Evolutionary conservation across 345 rosid species (phyloP).

Genomic region (Boechera divaricarpa): DNA sequence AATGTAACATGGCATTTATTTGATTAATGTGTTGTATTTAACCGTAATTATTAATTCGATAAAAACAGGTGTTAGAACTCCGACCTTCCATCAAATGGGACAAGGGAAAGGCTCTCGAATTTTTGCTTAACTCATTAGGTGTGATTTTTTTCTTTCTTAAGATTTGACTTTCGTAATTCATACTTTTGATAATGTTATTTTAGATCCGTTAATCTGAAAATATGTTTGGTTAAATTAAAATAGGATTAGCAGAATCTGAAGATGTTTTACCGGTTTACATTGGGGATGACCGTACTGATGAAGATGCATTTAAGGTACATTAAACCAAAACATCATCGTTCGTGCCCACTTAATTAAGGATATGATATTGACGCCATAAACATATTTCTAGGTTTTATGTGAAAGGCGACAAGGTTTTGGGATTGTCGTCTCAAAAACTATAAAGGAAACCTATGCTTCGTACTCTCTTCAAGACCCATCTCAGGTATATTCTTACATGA

Average conservation of each 20-base stretch:
- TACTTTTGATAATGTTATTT: not conserved
- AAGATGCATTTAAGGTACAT: conserved; percentile 67
- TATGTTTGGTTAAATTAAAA: conserved; percentile 3
- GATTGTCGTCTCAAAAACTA: conserved; percentile 55
- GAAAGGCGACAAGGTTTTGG: conserved; percentile 53
- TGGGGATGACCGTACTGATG: conserved; percentile 69
- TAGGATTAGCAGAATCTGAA: conserved; percentile 36
- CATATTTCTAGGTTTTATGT: conserved; percentile 46
- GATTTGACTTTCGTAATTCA: not conserved
- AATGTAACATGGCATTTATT: not conserved
- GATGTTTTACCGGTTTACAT: conserved; percentile 61
- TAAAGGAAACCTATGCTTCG: conserved; percentile 56
- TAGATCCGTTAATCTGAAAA: not conserved
- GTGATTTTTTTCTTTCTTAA: not conserved
- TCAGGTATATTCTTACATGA: conserved; percentile 38
- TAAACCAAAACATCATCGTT: not conserved
- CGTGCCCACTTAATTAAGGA: not conserved
- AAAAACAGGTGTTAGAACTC: conserved; percentile 56
- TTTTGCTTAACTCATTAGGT: conserved; percentile 57
- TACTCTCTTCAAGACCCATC: conserved; percentile 56
- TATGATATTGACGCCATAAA: not conserved
- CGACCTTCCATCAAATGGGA: conserved; percentile 68
- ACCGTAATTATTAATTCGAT: not conserved
- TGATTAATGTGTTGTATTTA: not conserved
- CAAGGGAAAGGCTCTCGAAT: conserved; percentile 62